These are phyloP conservation scores for Sclerotinia borealis DNA, from an alignment of 2,329 filamentous ascomycete genomes.

Conservation along the genomic window DNA sequence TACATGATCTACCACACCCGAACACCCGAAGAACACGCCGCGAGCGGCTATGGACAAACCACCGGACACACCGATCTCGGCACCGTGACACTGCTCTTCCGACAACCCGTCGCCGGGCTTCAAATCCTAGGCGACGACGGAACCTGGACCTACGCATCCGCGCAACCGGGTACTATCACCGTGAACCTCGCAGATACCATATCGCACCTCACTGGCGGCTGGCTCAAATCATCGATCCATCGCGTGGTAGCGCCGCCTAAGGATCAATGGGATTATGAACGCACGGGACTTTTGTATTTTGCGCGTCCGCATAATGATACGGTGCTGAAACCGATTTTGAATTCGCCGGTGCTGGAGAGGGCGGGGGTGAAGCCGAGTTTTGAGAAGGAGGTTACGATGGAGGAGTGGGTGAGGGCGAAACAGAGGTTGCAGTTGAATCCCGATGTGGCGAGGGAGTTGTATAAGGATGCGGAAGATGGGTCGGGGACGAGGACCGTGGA, in stretches of 20 bases:
- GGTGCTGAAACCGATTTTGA: constrained; percentile 28
- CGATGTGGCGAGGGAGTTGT: constrained; percentile 33
- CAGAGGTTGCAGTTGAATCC: constrained; percentile 34
- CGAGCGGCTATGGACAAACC: constrained; percentile 39
- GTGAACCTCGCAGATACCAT: constrained; percentile 47
- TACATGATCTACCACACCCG: constrained; percentile 55
- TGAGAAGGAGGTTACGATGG: constrained; percentile 39
- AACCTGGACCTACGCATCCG: constrained; percentile 46
- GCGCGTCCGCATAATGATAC: constrained; percentile 32
- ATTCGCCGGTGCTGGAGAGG: constrained; percentile 30
- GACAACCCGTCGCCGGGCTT: constrained; percentile 51
- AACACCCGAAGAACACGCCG: constrained; percentile 41
- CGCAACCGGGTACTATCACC: constrained; percentile 44
- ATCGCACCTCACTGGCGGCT: constrained; percentile 43
- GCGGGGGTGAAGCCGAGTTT: constrained; percentile 31
- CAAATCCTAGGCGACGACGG: constrained; percentile 47
- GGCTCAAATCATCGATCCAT: constrained; percentile 40
- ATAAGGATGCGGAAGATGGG: constrained; percentile 32
- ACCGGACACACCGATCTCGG: constrained; percentile 52
- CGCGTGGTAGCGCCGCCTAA: constrained; percentile 33
- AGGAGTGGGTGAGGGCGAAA: constrained; percentile 39
- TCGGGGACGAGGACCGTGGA: constrained; percentile 33
- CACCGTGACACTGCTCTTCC: constrained; percentile 50
- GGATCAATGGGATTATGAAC: constrained; percentile 36
- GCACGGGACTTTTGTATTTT: constrained; percentile 42